These are phyloP conservation scores for Skeletonema tropicum DNA, from an alignment of 108 stramenopile genomes.

Conservation along the genomic window DNA sequence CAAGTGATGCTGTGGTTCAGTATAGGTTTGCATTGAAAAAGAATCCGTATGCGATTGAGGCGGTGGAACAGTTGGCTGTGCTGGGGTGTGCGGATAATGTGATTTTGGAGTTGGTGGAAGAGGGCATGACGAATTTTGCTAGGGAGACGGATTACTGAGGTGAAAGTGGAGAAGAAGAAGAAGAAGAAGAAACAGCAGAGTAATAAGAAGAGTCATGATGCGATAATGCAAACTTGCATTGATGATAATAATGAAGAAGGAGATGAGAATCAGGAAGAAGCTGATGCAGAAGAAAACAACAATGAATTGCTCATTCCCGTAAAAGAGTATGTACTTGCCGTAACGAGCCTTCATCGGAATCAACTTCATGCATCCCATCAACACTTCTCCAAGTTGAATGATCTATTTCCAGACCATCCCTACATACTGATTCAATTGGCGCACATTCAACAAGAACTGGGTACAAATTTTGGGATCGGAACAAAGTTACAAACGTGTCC, in stretches of 20 bases:
- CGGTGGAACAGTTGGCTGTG: conserved; percentile 61
- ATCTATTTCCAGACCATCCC: conserved; percentile 68
- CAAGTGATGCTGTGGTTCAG: conserved; percentile 52
- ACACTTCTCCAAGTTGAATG: conserved; percentile 26
- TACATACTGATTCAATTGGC: conserved; percentile 72
- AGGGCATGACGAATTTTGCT: conserved; percentile 12
- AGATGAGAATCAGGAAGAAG: not conserved
- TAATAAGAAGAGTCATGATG: not conserved
- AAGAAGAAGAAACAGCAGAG: not conserved
- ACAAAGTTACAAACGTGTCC: conserved; percentile 43
- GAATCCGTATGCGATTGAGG: conserved; percentile 80
- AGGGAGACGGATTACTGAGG: not conserved
- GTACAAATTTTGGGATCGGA: conserved; percentile 36
- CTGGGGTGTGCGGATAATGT: conserved; percentile 50
- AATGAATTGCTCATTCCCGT: conserved; percentile 24
- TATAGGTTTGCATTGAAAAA: conserved; percentile 60
- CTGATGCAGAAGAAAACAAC: not conserved
- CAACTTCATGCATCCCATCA: conserved; percentile 29
- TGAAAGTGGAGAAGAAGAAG: conserved; percentile 10
- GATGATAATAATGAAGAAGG: not conserved
- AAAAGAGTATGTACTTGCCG: conserved; percentile 25
- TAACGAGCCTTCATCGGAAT: conserved; percentile 33
- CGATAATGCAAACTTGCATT: not conserved
- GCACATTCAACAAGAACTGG: conserved; percentile 54
- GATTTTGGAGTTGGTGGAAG: conserved; percentile 23